A percentile compares a stretch with the other conserved stretches of the same genome.
These are phyloP conservation scores for Mucor indicus DNA, from an alignment of 371 early-diverging fungal genomes.

Conservation along the genomic window DNA sequence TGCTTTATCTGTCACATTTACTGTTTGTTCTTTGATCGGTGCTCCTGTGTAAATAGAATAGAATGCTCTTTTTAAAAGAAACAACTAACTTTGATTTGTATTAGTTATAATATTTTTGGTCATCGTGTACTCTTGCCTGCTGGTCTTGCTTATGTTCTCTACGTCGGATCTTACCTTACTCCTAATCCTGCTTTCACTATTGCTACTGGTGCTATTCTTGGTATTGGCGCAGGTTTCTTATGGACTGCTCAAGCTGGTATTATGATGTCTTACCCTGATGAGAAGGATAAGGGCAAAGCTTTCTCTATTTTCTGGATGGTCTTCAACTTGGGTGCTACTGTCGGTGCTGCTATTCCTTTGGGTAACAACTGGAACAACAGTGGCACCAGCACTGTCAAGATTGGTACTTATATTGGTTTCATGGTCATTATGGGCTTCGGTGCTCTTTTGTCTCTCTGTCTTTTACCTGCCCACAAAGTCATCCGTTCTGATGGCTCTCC, in stretches of 20 bases:
- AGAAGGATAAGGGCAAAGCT: slow-evolving; percentile 69
- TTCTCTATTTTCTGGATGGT: slow-evolving; percentile 76
- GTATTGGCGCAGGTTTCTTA: slow-evolving; percentile 51
- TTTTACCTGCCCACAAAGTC: slow-evolving; percentile 64
- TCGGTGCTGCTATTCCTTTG: slow-evolving; percentile 72
- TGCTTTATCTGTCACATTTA: slow-evolving; percentile 66
- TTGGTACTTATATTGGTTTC: slow-evolving; percentile 65
- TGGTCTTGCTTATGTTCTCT: slow-evolving; percentile 55
- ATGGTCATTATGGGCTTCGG: slow-evolving; percentile 66
- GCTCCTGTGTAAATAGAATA: slow-evolving; percentile 53
- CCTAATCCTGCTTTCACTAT: slow-evolving; percentile 46
- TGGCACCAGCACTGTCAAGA: slow-evolving; percentile 26
- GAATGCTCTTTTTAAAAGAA: no score
- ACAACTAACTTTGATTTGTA: not conserved
- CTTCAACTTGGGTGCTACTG: slow-evolving; percentile 75
- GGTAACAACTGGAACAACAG: slow-evolving; percentile 56
- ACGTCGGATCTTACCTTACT: slow-evolving; percentile 55
- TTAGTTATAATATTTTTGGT: slow-evolving; percentile 59
- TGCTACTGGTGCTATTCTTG: slow-evolving; percentile 59
- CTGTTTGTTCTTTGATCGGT: slow-evolving; percentile 61
- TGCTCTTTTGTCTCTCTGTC: slow-evolving; percentile 47
- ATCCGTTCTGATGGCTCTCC: slow-evolving; percentile 63
- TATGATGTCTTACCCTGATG: slow-evolving; percentile 78
- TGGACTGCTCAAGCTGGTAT: slow-evolving; percentile 74
- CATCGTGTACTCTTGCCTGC: slow-evolving; percentile 53